Evolutionary conservation across 1,139 yeast species (phyloP), one percentile per base, ranked within the genome.

Genomic region (Meyerozyma smithsonii): DNA sequence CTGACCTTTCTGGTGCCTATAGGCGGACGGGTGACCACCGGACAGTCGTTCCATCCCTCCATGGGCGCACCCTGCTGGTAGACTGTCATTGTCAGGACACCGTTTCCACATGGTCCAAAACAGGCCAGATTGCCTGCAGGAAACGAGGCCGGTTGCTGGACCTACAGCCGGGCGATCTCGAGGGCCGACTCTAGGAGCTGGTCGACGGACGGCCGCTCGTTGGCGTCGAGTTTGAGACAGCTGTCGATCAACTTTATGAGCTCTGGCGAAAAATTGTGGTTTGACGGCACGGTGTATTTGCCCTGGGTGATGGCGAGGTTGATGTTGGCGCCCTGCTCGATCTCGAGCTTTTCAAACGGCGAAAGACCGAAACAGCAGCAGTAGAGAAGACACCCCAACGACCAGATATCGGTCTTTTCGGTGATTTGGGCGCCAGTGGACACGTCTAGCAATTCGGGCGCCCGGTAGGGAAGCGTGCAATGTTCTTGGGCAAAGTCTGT

Each of bases 341-440:
- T 73, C 50, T 88, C 94, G 54, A 84, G 79, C 54, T 87, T 74
- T 56, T 89, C 96, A 61, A 90, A 90, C 1, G 97, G 97, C 2
- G 95, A 84, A 32, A 73, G 72, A 0, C 85, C 84, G 61, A 84
- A 90, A 60, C 92, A 72, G 47, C 87, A 64, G 1, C 90, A 78
- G 60, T 84, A 90, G 18, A 88, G 56, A 1, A 88, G 68, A 55
- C 97, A 88, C 0, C 97, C 97, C 25, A 89, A 60, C 5, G 95
- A 84, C 97, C 97, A 90, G 15, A 90, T 78, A 55, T 90, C 97
- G 4, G 85, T 81, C 41, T 77, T 74, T 54, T 85, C 95, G 43
- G 82, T 80, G 36, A 90, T 70, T 4, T 62, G 61, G 11, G 76
- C 59, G 37, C 82, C 81, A 0, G 87, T 77, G 38, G 77, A 79